Percentiles rank a stretch among this genome's conserved stretches.
phyloP scores from a whole-genome alignment of 2,329 filamentous ascomycete genomes.

The Gremmenia infestans region DNA sequence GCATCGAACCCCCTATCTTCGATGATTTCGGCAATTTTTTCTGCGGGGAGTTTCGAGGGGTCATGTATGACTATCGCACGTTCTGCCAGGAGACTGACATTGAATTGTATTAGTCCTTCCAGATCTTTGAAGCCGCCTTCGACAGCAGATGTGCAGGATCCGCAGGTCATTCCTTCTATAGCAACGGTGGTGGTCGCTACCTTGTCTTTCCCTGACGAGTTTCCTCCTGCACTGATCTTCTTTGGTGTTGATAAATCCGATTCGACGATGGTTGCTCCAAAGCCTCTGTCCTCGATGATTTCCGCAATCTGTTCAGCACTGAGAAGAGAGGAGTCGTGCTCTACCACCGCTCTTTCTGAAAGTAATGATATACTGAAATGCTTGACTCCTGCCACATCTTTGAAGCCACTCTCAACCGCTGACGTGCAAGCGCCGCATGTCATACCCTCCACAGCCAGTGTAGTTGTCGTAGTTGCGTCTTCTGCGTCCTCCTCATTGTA shows the following conservation, averaged over 20 bases:
- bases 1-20: slow-evolving; percentile 90
- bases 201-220: slow-evolving; percentile 27
- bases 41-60: slow-evolving; percentile 60
- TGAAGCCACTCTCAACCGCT: slow-evolving; percentile 76
- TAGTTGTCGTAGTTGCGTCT: slow-evolving; percentile 56
- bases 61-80: slow-evolving; percentile 86
- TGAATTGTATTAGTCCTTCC: slow-evolving; percentile 80
- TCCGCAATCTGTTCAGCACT: slow-evolving; percentile 50
- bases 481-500: slow-evolving; percentile 32
- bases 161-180: slow-evolving; percentile 96
- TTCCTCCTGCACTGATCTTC: slow-evolving; percentile 29
- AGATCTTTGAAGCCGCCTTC: slow-evolving; percentile 75
- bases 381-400: slow-evolving; percentile 66
- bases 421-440: slow-evolving; percentile 88
- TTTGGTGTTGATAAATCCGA: slow-evolving; percentile 47
- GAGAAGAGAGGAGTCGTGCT: slow-evolving; percentile 62
- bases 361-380: slow-evolving; percentile 78
- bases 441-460: slow-evolving; percentile 79
- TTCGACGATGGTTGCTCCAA: slow-evolving; percentile 74
- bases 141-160: slow-evolving; percentile 89
- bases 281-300: slow-evolving; percentile 66
- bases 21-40: slow-evolving; percentile 75
- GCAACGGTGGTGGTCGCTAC: slow-evolving; percentile 74
- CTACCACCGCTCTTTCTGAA: slow-evolving; percentile 78
- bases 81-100: slow-evolving; percentile 90